Evolutionary conservation across 164 flowering plant genomes (phyloP).

Genomic region (Umbilicus rupestris): DNA sequence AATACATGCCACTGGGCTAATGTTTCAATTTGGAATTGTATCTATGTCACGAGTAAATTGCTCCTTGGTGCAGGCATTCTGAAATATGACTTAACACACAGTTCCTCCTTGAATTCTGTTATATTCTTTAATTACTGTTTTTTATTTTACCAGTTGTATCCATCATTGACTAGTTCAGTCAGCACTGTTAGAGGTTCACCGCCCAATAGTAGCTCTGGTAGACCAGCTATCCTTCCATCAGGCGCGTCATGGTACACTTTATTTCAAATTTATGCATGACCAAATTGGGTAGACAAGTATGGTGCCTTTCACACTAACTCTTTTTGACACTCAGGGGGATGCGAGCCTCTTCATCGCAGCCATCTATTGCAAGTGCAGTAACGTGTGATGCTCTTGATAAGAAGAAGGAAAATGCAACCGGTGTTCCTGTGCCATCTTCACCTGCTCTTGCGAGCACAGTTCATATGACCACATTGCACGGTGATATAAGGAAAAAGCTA

Average conservation of each 20-base stretch:
- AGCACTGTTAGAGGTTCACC: slow-evolving; percentile 43
- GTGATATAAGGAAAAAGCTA: slow-evolving; percentile 34
- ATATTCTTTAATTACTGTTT: background rate
- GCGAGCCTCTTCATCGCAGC: slow-evolving; percentile 37
- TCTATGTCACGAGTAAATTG: background rate
- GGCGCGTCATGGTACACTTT: slow-evolving; percentile 72
- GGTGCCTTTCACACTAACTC: background rate
- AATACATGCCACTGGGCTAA: background rate
- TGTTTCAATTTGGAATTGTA: background rate
- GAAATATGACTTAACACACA: background rate
- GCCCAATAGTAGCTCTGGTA: slow-evolving; percentile 56
- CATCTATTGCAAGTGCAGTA: slow-evolving; percentile 22
- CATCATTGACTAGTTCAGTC: slow-evolving; percentile 30
- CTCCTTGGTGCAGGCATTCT: background rate
- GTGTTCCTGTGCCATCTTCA: slow-evolving; percentile 26
- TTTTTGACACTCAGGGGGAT: slow-evolving; percentile 46
- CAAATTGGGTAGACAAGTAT: background rate
- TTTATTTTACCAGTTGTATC: background rate
- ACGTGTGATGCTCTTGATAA: slow-evolving; percentile 34
- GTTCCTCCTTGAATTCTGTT: background rate
- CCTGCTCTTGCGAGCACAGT: slow-evolving; percentile 24
- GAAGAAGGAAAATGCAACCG: slow-evolving; percentile 30
- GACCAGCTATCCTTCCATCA: slow-evolving; percentile 69
- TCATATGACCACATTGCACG: slow-evolving; percentile 20
- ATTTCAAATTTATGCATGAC: background rate